Evolutionary conservation across 306 rosid genomes (phyloP).

Genomic region (Senna siamea): DNA sequence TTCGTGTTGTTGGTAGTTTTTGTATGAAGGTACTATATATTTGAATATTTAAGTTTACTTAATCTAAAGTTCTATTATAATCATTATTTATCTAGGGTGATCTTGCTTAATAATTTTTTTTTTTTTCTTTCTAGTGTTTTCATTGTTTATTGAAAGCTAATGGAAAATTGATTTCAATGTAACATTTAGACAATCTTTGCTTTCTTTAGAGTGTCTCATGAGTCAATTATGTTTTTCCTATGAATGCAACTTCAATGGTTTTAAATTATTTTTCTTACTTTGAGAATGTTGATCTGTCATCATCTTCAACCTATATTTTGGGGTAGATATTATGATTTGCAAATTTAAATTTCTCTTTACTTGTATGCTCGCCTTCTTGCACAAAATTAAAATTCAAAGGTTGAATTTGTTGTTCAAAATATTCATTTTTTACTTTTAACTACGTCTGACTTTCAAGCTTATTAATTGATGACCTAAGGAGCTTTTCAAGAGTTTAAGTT

Average conservation of each 20-base stretch:
- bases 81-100: not conserved
- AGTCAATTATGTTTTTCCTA: not conserved
- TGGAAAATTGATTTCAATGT: not conserved
- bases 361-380: not conserved
- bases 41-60: not conserved
- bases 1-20: not conserved
- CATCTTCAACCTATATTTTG: not conserved
- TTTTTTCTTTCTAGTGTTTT: not conserved
- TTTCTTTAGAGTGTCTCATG: not conserved
- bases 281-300: too few relatives aligned
- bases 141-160: not conserved
- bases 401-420: not conserved
- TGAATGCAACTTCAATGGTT: not conserved
- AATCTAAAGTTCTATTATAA: not conserved
- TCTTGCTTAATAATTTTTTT: not conserved
- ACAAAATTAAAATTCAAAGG: not conserved
- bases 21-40: not conserved
- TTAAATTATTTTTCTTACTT: not conserved
- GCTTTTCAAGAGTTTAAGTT: conserved; percentile 82
- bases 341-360: not conserved
- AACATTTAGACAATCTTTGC: not conserved
- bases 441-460: conserved; percentile 58
- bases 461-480: conserved; percentile 82
- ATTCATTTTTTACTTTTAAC: too few relatives aligned
- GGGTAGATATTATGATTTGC: not conserved